phyloP scores from a whole-genome alignment of 192 early-diverging fungal species.

The Coemansia biformis region DNA sequence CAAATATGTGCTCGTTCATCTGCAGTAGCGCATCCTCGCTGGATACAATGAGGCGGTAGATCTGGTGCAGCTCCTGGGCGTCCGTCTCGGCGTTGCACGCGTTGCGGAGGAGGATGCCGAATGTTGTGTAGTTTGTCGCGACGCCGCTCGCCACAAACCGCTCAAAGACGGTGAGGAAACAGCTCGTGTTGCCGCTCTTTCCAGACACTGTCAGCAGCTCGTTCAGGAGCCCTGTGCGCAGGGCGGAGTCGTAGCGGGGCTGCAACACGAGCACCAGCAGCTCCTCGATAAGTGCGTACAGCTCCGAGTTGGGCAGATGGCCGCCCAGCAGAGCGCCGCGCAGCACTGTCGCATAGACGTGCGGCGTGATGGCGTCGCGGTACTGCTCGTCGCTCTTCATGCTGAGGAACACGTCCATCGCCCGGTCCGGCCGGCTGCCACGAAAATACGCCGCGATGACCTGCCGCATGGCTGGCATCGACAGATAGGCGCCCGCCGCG shows the following conservation, averaged over 20 bases:
- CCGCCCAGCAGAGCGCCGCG: constrained; percentile 12
- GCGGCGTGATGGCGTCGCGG: constrained; percentile 12
- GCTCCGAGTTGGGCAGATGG: neutral
- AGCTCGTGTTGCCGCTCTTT: constrained; percentile 5
- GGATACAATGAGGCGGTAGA: constrained; percentile 17
- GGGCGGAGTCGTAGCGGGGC: constrained; percentile 1
- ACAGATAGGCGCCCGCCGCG: neutral
- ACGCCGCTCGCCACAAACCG: constrained; percentile 9
- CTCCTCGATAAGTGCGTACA: constrained; percentile 15
- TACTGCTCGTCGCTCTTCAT: constrained; percentile 2
- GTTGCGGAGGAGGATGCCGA: constrained; percentile 24
- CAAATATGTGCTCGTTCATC: constrained; percentile 30
- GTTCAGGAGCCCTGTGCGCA: constrained; percentile 32
- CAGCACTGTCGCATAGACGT: constrained; percentile 18
- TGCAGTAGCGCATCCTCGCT: neutral
- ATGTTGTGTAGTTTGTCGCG: constrained; percentile 23
- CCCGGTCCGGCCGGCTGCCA: constrained; percentile 18
- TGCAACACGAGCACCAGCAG: constrained; percentile 14
- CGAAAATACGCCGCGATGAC: constrained; percentile 33
- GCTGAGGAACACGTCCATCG: constrained; percentile 15
- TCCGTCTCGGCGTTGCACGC: constrained; percentile 12
- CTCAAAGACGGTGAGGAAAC: constrained; percentile 17
- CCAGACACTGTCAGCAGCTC: constrained; percentile 20
- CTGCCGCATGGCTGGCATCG: constrained; percentile 19
- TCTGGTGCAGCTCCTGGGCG: constrained; percentile 5